Base-by-base conservation (phyloP, 352 stramenopile species). In the Labyrinthula sp. region DNA sequence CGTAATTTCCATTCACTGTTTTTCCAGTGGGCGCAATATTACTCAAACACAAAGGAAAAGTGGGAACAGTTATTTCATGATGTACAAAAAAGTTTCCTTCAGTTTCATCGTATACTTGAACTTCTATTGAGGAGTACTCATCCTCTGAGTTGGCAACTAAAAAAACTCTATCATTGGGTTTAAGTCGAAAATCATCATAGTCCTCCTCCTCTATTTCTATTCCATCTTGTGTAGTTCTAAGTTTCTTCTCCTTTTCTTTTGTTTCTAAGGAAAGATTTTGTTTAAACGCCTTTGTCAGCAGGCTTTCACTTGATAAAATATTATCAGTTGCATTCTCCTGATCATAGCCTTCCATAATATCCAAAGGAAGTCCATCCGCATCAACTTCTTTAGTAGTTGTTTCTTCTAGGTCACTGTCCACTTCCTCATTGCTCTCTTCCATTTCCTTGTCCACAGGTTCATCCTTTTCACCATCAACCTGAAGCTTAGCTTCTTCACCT, bases 61-160 rank as follows among this genome's bases (percentile, higher is more conserved):
- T 82, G 2, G 88, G 86, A 26, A 99, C 62, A 33, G 90, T 84
- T 65, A 99, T 95, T 61, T 99, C 92, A 68, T 99, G 92, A 70
- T 99, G 90, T 26, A 97, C 82, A 66, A 95, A 99, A 37, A 99
- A 62, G 49, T 89, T 90, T 4, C 82, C 84, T 6, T 73, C 85
- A 47, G 91, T 69, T 41, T 90, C 75, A 50, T 97, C 88, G 64
- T 96, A 98, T 2, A 97, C 77, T 49, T 99, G 86, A 47, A 99
- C 74, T 63, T 99, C 89, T 18, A 99, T 68, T 36, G 82, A 84
- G 55, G 84, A 94, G 60, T 91, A 94, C 59, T 99, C 88, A 39
- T 94, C 61, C 29, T 66, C 87, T 9, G 88, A 95, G 59, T 86
- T 93, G 37, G 84, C 85, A 5, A 93, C 76, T 9, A 95, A 66